phyloP scores from a whole-genome alignment of 2,329 filamentous ascomycete species.

The Parafenestella ontariensis region DNA sequence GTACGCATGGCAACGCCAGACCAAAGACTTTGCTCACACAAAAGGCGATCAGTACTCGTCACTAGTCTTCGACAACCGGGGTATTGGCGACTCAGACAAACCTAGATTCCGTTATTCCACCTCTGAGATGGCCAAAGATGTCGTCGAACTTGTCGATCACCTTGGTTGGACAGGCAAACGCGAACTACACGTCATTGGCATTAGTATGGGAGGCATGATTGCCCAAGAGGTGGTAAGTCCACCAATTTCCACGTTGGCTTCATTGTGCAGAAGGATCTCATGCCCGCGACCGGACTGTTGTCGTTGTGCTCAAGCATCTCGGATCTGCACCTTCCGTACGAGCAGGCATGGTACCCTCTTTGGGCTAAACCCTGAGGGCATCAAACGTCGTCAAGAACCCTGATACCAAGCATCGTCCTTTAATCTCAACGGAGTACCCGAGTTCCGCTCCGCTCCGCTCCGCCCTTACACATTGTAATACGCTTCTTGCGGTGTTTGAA shows the following conservation, averaged over 20 bases:
- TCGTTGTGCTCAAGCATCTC: constrained; percentile 1
- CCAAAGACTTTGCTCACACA: constrained; percentile 79
- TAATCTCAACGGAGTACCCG: constrained; percentile 18
- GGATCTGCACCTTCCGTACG: constrained; percentile 28
- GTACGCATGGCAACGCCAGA: constrained; percentile 82
- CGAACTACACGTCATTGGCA: constrained; percentile 73
- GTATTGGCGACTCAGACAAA: constrained; percentile 81
- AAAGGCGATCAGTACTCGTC: constrained; percentile 72
- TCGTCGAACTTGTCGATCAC: constrained; percentile 72
- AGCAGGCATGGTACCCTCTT: constrained; percentile 11
- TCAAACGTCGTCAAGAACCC: constrained; percentile 20
- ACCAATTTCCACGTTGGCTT: constrained; percentile 4
- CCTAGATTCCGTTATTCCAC: constrained; percentile 81
- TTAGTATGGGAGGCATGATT: constrained; percentile 92
- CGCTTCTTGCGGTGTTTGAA: neutral
- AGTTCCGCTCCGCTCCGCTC: constrained; percentile 30
- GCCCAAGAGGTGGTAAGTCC: constrained; percentile 74
- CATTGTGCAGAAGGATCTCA: constrained; percentile 6
- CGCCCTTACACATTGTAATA: constrained; percentile 14
- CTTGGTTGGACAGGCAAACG: constrained; percentile 70
- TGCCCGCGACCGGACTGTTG: constrained; percentile 17
- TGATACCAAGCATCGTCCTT: constrained; percentile 32
- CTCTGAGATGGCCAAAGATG: constrained; percentile 81
- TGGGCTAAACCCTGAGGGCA: constrained; percentile 17
- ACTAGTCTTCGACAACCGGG: constrained; percentile 83